Conservation (phyloP, 345 rosid genomes). For the Anastatica hierochuntica region DNA sequence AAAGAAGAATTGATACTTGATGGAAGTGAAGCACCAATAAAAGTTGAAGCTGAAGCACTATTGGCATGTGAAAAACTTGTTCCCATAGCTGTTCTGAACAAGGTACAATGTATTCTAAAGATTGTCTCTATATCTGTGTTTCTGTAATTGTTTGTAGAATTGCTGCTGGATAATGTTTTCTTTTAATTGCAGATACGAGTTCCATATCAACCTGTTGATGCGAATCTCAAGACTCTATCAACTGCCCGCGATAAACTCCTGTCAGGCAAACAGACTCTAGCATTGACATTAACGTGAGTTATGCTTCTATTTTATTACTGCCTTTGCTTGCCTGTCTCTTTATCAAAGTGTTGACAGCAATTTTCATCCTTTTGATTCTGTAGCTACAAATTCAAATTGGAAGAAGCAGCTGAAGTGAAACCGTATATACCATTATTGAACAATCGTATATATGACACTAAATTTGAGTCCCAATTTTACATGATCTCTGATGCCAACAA, state of each 20-base stretch:
- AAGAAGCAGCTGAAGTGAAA: conserved; percentile 81
- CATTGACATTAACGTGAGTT: conserved; percentile 76
- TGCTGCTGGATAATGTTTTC: conserved; percentile 1
- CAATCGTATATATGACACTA: conserved; percentile 90
- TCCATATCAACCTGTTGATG: conserved; percentile 77
- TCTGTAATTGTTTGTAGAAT: conserved; percentile 12
- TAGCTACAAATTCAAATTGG: conserved; percentile 92
- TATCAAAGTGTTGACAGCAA: neutral
- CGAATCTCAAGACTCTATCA: conserved; percentile 63
- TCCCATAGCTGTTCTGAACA: conserved; percentile 68
- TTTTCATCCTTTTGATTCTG: conserved; percentile 21
- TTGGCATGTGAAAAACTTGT: conserved; percentile 66
- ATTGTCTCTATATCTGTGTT: neutral
- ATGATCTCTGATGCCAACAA: conserved; percentile 88
- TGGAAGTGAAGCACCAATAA: conserved; percentile 94
- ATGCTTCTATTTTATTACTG: conserved; percentile 7
- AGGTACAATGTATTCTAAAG: conserved; percentile 37
- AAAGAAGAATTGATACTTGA: conserved; percentile 78
- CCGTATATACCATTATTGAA: conserved; percentile 84
- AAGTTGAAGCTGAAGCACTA: conserved; percentile 71
- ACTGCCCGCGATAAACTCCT: conserved; percentile 72
- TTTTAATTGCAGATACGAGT: conserved; percentile 50
- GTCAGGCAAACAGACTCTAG: conserved; percentile 84
- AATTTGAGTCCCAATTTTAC: conserved; percentile 94
- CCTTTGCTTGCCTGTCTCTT: conserved; percentile 5